Evolutionary conservation across 1,139 yeast genomes (phyloP).

Genomic region (Debaryomycetaceae sp.): DNA sequence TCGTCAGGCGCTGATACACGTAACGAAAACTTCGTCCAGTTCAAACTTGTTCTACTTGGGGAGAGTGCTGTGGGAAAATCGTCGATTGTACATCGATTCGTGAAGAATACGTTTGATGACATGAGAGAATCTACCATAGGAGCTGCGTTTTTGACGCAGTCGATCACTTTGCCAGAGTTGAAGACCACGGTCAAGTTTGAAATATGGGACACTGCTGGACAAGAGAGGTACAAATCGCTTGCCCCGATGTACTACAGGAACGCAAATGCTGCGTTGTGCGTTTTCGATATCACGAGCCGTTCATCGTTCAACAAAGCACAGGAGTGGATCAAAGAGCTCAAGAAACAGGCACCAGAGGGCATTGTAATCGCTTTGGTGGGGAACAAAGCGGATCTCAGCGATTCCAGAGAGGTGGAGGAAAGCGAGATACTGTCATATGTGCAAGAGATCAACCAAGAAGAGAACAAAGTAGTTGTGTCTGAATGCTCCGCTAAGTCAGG

Average conservation of each 20-base stretch:
- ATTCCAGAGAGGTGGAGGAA: constrained; percentile 45
- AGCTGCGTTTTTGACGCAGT: constrained; percentile 94
- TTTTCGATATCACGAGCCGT: constrained; percentile 31
- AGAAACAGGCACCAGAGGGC: constrained; percentile 82
- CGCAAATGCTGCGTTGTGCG: constrained; percentile 39
- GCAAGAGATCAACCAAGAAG: constrained; percentile 25
- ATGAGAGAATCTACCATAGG: constrained; percentile 95
- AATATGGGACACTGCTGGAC: constrained; percentile 53
- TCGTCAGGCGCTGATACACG: constrained; percentile 3
- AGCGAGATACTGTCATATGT: constrained; percentile 36
- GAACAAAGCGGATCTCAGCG: constrained; percentile 73
- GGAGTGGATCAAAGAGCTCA: constrained; percentile 93
- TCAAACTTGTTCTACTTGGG: constrained; percentile 44
- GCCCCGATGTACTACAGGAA: constrained; percentile 50
- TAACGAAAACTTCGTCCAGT: constrained; percentile 31
- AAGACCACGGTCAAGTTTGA: constrained; percentile 41
- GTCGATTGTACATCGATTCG: constrained; percentile 44
- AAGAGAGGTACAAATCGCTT: constrained; percentile 44
- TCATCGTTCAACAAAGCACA: constrained; percentile 85
- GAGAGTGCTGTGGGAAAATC: constrained; percentile 51
- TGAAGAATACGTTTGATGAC: constrained; percentile 83
- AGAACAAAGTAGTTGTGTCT: constrained; percentile 25
- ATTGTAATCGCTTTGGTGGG: constrained; percentile 87
- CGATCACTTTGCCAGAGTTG: constrained; percentile 48
- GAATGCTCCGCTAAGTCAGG: constrained; percentile 50